Conservation (phyloP, 106 monocot species). For the Acanthochlamys bracteata region DNA sequence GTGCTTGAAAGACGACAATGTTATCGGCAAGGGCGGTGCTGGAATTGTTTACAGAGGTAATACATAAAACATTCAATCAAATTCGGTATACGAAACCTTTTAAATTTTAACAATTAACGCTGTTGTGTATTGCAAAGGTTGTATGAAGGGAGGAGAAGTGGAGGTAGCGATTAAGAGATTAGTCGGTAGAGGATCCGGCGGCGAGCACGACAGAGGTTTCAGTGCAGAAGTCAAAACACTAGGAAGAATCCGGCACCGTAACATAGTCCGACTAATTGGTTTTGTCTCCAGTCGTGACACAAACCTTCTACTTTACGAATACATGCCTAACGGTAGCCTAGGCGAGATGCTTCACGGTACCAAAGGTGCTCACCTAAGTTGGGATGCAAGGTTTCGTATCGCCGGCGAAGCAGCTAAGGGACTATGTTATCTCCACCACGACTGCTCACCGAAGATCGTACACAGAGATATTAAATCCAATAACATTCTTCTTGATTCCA, state of each 20-base stretch:
- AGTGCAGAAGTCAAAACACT: slow-evolving; percentile 83
- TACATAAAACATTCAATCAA: no score
- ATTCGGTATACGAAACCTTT: no score
- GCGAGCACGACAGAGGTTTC: slow-evolving; percentile 71
- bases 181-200: slow-evolving; percentile 26
- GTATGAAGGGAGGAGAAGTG: slow-evolving; percentile 31
- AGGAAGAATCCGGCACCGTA: slow-evolving; percentile 78
- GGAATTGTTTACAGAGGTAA: slow-evolving; percentile 85
- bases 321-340: slow-evolving; percentile 86
- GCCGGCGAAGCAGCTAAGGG: slow-evolving; percentile 75
- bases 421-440: slow-evolving; percentile 88
- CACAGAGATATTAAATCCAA: slow-evolving; percentile 91
- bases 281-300: slow-evolving; percentile 70
- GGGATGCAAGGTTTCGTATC: slow-evolving; percentile 59
- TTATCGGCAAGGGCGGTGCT: slow-evolving; percentile 91
- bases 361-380: slow-evolving; percentile 75
- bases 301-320: slow-evolving; percentile 84
- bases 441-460: slow-evolving; percentile 75
- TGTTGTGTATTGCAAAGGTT: neutral
- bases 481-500: slow-evolving; percentile 75
- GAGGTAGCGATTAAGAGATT: slow-evolving; percentile 80
- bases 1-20: slow-evolving; percentile 85
- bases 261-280: slow-evolving; percentile 77
- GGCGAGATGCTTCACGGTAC: slow-evolving; percentile 87
- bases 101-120: no score